Percentiles rank a stretch among this genome's conserved stretches.
phyloP scores from a whole-genome alignment of 495 filamentous ascomycete genomes.

The Talaromyces wortmannii region DNA sequence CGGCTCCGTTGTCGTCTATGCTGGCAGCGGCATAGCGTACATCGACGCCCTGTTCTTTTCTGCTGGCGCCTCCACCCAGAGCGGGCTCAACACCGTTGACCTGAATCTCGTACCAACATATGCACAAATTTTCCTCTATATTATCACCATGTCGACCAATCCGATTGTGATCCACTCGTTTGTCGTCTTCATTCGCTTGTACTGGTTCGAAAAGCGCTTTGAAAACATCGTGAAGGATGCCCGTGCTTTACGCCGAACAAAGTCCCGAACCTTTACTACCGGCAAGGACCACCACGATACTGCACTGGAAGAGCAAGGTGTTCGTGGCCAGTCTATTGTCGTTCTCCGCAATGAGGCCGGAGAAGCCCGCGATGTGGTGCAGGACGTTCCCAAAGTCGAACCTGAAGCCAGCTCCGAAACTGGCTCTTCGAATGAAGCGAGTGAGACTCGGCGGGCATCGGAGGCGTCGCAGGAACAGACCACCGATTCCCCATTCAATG shows the following conservation, averaged over 20 bases:
- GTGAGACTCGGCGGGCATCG: conserved; percentile 8
- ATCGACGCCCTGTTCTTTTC: conserved; percentile 88
- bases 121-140: conserved; percentile 69
- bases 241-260: conserved; percentile 43
- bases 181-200: conserved; percentile 85
- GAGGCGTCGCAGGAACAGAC: conserved; percentile 7
- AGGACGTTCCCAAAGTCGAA: conserved; percentile 11
- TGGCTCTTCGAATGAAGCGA: conserved; percentile 14
- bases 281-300: conserved; percentile 37
- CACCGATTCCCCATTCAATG: conserved; percentile 2
- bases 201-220: conserved; percentile 97
- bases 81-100: conserved; percentile 83
- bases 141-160: conserved; percentile 67
- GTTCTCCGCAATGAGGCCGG: conserved; percentile 54
- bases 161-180: conserved; percentile 85
- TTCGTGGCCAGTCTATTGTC: conserved; percentile 64
- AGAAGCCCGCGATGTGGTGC: conserved; percentile 15
- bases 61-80: conserved; percentile 77
- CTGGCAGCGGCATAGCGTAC: conserved; percentile 56
- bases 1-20: conserved; percentile 70
- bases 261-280: conserved; percentile 49
- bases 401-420: conserved; percentile 16
- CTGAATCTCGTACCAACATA: conserved; percentile 67
- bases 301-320: conserved; percentile 54
- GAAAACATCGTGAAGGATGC: conserved; percentile 64